Evolutionary conservation across 192 early-diverging fungal genomes (phyloP), one percentile per base, ranked within the genome.

Genomic region (Lobosporangium transversale): DNA sequence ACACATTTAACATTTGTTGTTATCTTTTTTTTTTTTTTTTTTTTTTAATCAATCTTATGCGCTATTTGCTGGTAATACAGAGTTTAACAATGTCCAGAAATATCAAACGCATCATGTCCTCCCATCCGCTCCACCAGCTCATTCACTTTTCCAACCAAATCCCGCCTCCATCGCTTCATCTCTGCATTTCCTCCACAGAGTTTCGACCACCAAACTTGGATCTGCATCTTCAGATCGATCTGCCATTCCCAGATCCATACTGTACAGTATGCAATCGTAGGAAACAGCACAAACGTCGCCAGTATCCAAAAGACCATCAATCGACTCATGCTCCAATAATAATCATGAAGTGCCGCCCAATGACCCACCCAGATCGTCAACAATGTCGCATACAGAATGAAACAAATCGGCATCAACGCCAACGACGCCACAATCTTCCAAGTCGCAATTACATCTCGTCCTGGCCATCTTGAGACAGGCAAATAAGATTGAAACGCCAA

Each of bases 401-500:
- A 76, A n/a, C 73, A 76, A 4, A 76, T 35, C 0, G 73, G 73
- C 64, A 67, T 76, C 48, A 81, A 40, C 1, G 68, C 73, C 29
- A 76, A 55, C 0, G 62, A 75, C 3, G 69, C 63, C 21, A 81
- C 54, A 51, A 81, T 81, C 66, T 81, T 81, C 80, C 80, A 81
- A 1, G 80, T 81, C 23, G 80, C 80, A 58, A 81, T 81, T 14
- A 81, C 80, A 68, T 81, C 73, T 24, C 80, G 68, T 55, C 80
- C 80, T 17, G 80, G 80, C 80, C 80, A 81, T 53, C 80, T 50
- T 27, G 80, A 70, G n/a, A 81, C 69, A 12, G 80, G 73, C n/a
- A 81, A 57, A 33, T 75, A 81, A n/a, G 65, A 70, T 40, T 81
- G 73, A 58, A 78, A 75, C 4, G 74, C 74, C 57, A 78, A 56